Evolutionary conservation across 352 stramenopile genomes (phyloP), one percentile per base, ranked within the genome.

Genomic region (Aphanomyces invadans): DNA sequence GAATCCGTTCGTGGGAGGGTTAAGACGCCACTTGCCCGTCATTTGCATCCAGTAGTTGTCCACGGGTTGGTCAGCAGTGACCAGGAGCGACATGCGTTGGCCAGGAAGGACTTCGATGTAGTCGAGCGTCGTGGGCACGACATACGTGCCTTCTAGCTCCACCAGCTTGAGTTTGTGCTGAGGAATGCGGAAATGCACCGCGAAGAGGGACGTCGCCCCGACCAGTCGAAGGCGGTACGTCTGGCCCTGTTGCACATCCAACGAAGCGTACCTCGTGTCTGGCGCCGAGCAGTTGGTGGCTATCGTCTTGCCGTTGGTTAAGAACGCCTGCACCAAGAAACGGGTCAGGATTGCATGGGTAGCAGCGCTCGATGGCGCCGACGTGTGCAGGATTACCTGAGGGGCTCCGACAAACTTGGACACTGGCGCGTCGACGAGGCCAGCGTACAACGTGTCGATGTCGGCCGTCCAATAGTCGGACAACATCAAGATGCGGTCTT

Each of bases 321-420:
- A 36, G 53, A 78, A 70, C 39, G 36, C 45, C 42, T 42, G 15
- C 36, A 42, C 7, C 36, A 42, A 42, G 36, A 15, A 42, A 42
- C 36, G 36, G n/a, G n/a, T n/a, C n/a, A n/a, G n/a, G n/a, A n/a
- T n/a, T n/a, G n/a, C n/a, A n/a, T n/a, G n/a, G n/a, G n/a, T n/a
- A n/a, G n/a, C n/a, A n/a, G n/a, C n/a, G n/a, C n/a, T n/a, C n/a
- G n/a, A n/a, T n/a, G n/a, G n/a, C n/a, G n/a, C n/a, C n/a, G n/a
- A n/a, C n/a, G n/a, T 42, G 36, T 42, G 15, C 36, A 15, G 7
- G 36, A 15, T 42, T 42, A 42, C 7, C 36, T 78, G 62, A 21
- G 73, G 53, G 70, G 68, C 49, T 17, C 73, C 73, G 36, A 78
- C 64, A 63, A 71, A 77, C 49, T 72, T 70, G 52, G 75, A 77